These are phyloP conservation scores for Candida tetrigidarum DNA, from an alignment of 1,139 yeast genomes.

Conservation along the genomic window DNA sequence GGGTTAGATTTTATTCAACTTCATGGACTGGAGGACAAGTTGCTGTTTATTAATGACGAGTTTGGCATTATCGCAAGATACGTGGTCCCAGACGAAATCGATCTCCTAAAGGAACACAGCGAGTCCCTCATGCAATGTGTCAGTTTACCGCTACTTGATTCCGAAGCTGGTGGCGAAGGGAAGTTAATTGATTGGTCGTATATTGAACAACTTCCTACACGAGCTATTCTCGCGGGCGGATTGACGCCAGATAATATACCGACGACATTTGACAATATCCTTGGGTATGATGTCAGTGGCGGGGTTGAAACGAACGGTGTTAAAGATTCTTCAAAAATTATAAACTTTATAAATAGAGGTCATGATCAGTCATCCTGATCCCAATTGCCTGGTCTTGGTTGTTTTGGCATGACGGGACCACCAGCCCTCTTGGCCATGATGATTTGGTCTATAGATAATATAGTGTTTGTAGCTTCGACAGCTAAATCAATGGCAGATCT, in stretches of 20 bases:
- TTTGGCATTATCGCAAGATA: slow-evolving; percentile 77
- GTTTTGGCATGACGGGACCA: slow-evolving; percentile 92
- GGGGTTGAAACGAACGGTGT: slow-evolving; percentile 80
- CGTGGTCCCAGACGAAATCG: slow-evolving; percentile 58
- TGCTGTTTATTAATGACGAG: slow-evolving; percentile 46
- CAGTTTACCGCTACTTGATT: slow-evolving; percentile 71
- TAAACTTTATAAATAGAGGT: slow-evolving; percentile 57
- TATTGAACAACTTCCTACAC: slow-evolving; percentile 37
- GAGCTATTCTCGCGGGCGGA: slow-evolving; percentile 87
- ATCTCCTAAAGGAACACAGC: slow-evolving; percentile 26
- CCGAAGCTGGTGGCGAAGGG: slow-evolving; percentile 95
- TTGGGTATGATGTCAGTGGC: slow-evolving; percentile 94
- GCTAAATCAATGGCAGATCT: slow-evolving; percentile 90
- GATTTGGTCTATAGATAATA: slow-evolving; percentile 87
- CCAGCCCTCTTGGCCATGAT: slow-evolving; percentile 97
- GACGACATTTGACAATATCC: slow-evolving; percentile 66
- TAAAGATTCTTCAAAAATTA: slow-evolving; percentile 69
- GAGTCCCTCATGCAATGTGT: slow-evolving; percentile 29
- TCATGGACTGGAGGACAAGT: slow-evolving; percentile 81
- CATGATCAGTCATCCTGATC: slow-evolving; percentile 78
- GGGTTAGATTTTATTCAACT: slow-evolving; percentile 80
- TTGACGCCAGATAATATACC: slow-evolving; percentile 73
- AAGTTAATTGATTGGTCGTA: slow-evolving; percentile 69
- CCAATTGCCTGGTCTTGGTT: slow-evolving; percentile 94
- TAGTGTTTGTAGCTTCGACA: slow-evolving; percentile 93